Evolutionary conservation across 257 asterid genomes (phyloP).

Genomic region (Solanum ossicruentum): DNA sequence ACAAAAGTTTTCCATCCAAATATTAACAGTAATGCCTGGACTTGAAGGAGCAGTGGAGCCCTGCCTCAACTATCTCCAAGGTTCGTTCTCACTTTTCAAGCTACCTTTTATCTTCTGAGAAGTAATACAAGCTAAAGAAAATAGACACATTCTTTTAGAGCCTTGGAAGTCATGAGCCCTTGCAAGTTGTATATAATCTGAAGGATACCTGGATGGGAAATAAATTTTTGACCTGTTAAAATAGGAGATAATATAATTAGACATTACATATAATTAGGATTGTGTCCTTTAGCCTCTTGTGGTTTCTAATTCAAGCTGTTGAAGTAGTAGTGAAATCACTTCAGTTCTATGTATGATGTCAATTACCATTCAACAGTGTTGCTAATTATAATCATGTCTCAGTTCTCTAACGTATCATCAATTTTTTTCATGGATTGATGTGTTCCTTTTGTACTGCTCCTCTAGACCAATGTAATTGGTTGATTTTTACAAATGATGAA

Average conservation of each 20-base stretch:
- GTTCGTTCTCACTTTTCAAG: conserved; percentile 5
- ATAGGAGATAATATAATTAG: neutral
- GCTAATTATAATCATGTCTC: neutral
- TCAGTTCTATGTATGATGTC: neutral
- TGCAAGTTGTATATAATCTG: neutral
- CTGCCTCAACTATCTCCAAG: conserved; percentile 75
- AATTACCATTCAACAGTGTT: neutral
- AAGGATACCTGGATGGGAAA: neutral
- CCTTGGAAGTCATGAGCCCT: neutral
- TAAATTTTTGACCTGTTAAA: neutral
- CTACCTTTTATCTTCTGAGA: neutral
- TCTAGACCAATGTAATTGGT: neutral
- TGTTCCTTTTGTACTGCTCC: neutral
- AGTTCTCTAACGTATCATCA: neutral
- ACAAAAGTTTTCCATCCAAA: conserved; percentile 73
- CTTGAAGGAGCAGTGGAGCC: conserved; percentile 88
- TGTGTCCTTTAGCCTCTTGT: neutral
- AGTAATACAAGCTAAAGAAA: neutral
- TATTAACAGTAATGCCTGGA: conserved; percentile 75
- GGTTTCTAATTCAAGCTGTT: neutral
- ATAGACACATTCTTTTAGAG: neutral
- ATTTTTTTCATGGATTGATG: neutral
- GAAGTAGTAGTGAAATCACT: neutral
- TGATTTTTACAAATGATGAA: neutral
- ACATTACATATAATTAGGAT: neutral